A percentile compares a stretch with the other conserved stretches of the same genome.
phyloP scores from a whole-genome alignment of 352 stramenopile genomes.

The Globisporangium echinulatum region DNA sequence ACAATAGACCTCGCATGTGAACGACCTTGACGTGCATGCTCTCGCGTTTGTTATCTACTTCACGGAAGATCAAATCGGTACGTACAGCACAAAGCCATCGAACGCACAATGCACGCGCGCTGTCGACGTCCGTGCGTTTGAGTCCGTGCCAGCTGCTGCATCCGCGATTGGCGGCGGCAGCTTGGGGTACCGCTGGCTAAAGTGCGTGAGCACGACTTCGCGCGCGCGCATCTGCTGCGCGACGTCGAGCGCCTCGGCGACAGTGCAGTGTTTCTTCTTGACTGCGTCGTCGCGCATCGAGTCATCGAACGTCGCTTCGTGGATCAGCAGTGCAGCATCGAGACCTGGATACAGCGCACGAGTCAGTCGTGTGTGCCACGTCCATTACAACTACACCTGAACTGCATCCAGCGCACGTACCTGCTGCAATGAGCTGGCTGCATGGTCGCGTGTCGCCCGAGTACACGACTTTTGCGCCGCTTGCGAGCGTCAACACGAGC shows the following conservation, averaged over 20 bases:
- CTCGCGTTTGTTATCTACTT: too few relatives aligned
- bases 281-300: conserved; percentile 90
- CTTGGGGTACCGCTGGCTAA: conserved; percentile 79
- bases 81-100: conserved; percentile 7
- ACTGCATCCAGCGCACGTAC: conserved; percentile 7
- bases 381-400: too few relatives aligned
- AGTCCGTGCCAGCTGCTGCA: not conserved
- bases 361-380: too few relatives aligned
- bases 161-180: conserved; percentile 29
- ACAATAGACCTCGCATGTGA: too few relatives aligned
- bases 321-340: conserved; percentile 87
- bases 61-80: not conserved
- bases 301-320: conserved; percentile 97
- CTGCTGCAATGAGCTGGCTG: conserved; percentile 42
- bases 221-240: conserved; percentile 70
- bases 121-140: not conserved
- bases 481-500: conserved; percentile 45
- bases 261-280: conserved; percentile 92
- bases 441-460: conserved; percentile 93
- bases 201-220: conserved; percentile 94
- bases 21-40: too few relatives aligned
- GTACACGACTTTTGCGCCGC: conserved; percentile 77
- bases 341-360: conserved; percentile 17
- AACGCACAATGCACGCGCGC: conserved; percentile 12
- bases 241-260: conserved; percentile 87